Conservation (phyloP, 257 asterid genomes). For the Scutellaria barbata region DNA sequence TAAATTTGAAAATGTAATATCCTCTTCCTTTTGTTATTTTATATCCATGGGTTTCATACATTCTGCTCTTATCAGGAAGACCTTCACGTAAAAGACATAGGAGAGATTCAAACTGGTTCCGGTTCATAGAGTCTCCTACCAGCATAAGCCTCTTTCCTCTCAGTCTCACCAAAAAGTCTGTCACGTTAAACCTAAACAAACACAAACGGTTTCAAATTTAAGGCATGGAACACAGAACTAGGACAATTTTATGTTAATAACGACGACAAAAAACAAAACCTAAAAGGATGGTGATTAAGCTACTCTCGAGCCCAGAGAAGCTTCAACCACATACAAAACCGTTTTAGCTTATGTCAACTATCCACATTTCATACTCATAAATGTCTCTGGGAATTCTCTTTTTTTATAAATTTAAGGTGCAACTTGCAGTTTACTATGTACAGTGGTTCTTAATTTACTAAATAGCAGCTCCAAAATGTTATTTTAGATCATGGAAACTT, state of each 20-base stretch:
- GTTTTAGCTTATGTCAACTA: no score
- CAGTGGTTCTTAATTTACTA: neutral
- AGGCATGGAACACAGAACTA: neutral
- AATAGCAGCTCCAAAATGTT: neutral
- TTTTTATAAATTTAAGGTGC: neutral
- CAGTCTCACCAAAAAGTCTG: constrained; percentile 84
- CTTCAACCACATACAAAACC: no score
- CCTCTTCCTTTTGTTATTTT: constrained; percentile 97
- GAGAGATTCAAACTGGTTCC: constrained; percentile 95
- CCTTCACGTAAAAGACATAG: constrained; percentile 86
- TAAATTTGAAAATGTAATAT: constrained; percentile 79
- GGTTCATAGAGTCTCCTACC: constrained; percentile 98
- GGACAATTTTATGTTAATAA: neutral
- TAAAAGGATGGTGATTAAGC: neutral
- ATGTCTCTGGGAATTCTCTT: neutral
- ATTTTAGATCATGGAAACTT: constrained; percentile 20
- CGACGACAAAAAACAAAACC: neutral
- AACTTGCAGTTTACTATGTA: constrained; percentile 4
- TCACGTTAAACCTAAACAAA: constrained; percentile 73
- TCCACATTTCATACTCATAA: neutral
- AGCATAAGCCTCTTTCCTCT: constrained; percentile 89
- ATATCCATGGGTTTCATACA: constrained; percentile 85
- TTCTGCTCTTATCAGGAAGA: constrained; percentile 74
- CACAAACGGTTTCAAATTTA: constrained; percentile 1
- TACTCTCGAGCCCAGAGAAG: no score